Conservation (phyloP, 495 filamentous ascomycete genomes). For the Delitschia confertaspora region DNA sequence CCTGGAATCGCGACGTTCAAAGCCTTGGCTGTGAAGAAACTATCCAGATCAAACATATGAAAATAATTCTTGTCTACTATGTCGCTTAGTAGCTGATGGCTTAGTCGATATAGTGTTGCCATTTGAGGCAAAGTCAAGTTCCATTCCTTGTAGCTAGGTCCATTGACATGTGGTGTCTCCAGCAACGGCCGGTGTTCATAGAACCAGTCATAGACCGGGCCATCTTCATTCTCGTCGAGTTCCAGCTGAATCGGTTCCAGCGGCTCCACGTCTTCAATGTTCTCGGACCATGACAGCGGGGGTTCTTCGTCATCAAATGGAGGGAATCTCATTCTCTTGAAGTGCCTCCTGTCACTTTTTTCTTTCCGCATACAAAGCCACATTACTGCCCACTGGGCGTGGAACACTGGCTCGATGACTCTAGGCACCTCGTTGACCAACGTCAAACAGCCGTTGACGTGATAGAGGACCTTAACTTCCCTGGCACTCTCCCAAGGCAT, state of each 20-base stretch:
- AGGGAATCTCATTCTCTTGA: constrained; percentile 98
- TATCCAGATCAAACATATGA: constrained; percentile 94
- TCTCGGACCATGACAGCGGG: constrained; percentile 94
- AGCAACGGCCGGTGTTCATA: constrained; percentile 90
- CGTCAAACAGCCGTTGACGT: constrained; percentile 95
- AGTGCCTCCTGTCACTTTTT: constrained; percentile 91
- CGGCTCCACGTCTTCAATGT: constrained; percentile 97
- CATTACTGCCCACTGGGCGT: constrained; percentile 99
- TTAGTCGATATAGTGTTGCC: constrained; percentile 88
- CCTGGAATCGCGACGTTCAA: constrained; percentile 95
- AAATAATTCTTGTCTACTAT: constrained; percentile 94
- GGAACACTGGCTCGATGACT: constrained; percentile 97
- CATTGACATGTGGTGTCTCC: constrained; percentile 91
- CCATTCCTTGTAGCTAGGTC: constrained; percentile 94
- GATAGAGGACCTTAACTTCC: constrained; percentile 96
- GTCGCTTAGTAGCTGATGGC: constrained; percentile 83
- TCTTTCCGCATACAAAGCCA: constrained; percentile 98
- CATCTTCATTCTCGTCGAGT: constrained; percentile 91
- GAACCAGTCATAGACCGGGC: constrained; percentile 87
- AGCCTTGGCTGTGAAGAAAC: constrained; percentile 93
- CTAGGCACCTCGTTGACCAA: constrained; percentile 94
- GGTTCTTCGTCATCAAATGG: constrained; percentile 99
- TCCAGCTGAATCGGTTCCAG: constrained; percentile 99
- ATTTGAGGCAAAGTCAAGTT: constrained; percentile 92
- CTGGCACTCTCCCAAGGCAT: constrained; percentile 98